A percentile compares a stretch with the other conserved stretches of the same genome.
Evolutionary conservation across 2,329 filamentous ascomycete genomes (phyloP).

Genomic region (Taxawa tesnikishii): DNA sequence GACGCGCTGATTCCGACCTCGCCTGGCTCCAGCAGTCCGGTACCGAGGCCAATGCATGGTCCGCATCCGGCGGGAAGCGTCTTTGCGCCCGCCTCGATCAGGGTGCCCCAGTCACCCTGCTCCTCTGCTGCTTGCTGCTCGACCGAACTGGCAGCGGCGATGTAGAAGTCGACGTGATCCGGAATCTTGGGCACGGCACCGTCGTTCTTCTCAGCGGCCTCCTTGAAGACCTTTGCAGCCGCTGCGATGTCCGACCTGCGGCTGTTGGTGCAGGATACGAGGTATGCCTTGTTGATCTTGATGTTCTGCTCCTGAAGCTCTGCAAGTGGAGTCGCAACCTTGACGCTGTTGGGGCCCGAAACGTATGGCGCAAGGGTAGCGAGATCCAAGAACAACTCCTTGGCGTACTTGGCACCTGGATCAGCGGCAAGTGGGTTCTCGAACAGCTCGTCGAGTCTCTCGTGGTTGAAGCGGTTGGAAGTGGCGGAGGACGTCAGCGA

Average conservation of each 20-base stretch:
- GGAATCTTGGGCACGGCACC: slow-evolving; percentile 59
- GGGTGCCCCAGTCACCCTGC: slow-evolving; percentile 70
- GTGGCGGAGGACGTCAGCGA: slow-evolving; percentile 33
- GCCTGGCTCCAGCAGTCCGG: slow-evolving; percentile 68
- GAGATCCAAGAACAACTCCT: slow-evolving; percentile 69
- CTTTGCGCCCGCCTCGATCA: slow-evolving; percentile 69
- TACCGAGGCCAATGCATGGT: slow-evolving; percentile 75
- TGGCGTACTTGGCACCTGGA: slow-evolving; percentile 67
- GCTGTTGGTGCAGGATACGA: slow-evolving; percentile 84
- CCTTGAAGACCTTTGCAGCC: slow-evolving; percentile 74
- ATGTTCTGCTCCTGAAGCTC: slow-evolving; percentile 66
- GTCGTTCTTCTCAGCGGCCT: slow-evolving; percentile 46
- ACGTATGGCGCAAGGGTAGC: slow-evolving; percentile 76
- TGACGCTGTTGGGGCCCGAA: slow-evolving; percentile 82
- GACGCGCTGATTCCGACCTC: slow-evolving; percentile 74
- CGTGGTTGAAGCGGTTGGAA: slow-evolving; percentile 56
- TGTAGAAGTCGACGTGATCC: slow-evolving; percentile 70
- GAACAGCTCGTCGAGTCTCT: slow-evolving; percentile 59
- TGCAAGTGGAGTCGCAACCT: slow-evolving; percentile 64
- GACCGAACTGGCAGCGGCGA: slow-evolving; percentile 68
- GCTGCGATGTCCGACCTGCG: slow-evolving; percentile 68
- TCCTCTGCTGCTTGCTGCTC: slow-evolving; percentile 72
- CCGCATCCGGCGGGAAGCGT: slow-evolving; percentile 63
- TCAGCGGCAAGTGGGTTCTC: slow-evolving; percentile 58
- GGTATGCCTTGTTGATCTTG: slow-evolving; percentile 68